phyloP scores from a whole-genome alignment of 2,329 filamentous ascomycete species.

The Lasiodiplodia sp. region DNA sequence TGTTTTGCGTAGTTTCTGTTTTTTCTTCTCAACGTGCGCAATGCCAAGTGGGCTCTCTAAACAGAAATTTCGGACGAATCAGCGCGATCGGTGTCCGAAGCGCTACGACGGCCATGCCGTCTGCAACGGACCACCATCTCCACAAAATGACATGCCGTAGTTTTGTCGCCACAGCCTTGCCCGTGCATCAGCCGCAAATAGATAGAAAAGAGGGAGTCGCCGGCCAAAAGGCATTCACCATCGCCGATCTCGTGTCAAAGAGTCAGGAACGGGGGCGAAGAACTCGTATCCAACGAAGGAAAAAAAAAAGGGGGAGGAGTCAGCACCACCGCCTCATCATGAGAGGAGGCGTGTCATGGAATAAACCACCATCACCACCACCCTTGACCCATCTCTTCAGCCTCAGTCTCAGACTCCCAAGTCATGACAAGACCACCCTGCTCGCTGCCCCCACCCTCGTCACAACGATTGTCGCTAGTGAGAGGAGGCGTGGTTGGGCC shows the following conservation, averaged over 20 bases:
- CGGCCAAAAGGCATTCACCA: neutral
- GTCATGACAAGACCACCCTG: neutral
- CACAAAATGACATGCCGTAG: neutral
- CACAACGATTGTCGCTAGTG: neutral
- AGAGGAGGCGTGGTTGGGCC: neutral
- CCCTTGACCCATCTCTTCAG: no score
- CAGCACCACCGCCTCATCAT: neutral
- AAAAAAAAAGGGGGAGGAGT: neutral
- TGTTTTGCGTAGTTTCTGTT: no score
- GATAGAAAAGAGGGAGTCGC: neutral
- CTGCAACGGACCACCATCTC: no score
- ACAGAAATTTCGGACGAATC: no score
- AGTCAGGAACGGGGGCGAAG: neutral
- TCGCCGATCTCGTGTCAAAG: neutral
- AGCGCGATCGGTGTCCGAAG: no score
- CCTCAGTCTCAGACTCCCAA: neutral
- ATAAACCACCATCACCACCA: neutral
- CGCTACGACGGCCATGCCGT: no score
- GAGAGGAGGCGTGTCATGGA: neutral
- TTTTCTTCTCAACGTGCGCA: no score
- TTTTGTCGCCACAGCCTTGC: neutral
- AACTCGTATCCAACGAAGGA: neutral
- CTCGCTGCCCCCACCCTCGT: neutral
- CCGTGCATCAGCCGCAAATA: slow-evolving; percentile 1
- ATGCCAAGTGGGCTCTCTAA: no score